Evolutionary conservation across 2,329 filamentous ascomycete genomes (phyloP), one percentile per base, ranked within the genome.

Genomic region (Xylariaceae sp.): DNA sequence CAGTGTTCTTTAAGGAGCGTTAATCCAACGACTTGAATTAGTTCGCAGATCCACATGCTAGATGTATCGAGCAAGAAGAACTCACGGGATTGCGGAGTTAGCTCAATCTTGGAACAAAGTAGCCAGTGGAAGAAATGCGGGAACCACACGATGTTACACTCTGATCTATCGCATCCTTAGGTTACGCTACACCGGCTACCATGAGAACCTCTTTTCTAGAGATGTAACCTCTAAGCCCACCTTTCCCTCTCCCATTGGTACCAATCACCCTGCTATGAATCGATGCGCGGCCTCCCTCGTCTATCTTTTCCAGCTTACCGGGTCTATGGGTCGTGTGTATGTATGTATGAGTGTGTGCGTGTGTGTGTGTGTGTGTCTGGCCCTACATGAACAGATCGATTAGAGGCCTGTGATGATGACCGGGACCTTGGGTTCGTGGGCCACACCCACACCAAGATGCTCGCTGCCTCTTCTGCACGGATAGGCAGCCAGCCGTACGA

Each of bases 401-500:
- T 36, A 45, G 45, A 22, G 29, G 37, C 46, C 44, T 8, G 32
- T 34, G 17, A 22, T 39, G 42, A 37, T 40, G 37, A 40, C 43
- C 32, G 37, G 40, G 46, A 45, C 42, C 37, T 55, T n/a, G 23
- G 44, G 45, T 52, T 48, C 41, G 44, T 55, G 50, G 45, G 51
- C n/a, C n/a, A 54, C 47, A 8, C 27, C 27, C 16, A 32, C 40
- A 37, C 42, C n/a, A n/a, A n/a, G n/a, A n/a, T n/a, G n/a, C n/a
- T n/a, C n/a, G n/a, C n/a, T n/a, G n/a, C n/a, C n/a, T n/a, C n/a
- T n/a, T n/a, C n/a, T 54, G 47, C 45, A 47, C 53, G 47, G 47
- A 47, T 49, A 56, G 44, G 61, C 59, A 63, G 57, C 51, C 57
- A 63, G 45, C 61, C 61, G 60, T 48, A 47, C 50, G 45, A 50